Percentiles rank a stretch among this genome's conserved stretches.
These are phyloP conservation scores for Borovskyia barvae DNA, from an alignment of 208 protist species.

Conservation along the genomic window DNA sequence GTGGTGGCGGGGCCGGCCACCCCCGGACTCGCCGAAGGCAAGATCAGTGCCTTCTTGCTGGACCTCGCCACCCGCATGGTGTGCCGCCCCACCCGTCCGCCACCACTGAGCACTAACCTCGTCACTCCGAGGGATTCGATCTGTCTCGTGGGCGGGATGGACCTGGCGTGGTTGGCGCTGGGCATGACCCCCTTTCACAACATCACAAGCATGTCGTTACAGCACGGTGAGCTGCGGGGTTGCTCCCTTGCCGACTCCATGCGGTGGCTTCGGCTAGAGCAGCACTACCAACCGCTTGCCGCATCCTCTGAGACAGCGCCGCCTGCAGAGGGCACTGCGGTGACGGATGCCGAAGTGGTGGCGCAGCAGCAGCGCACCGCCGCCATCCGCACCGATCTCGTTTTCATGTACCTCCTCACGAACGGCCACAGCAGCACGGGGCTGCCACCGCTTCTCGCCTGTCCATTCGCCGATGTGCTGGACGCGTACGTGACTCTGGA, in stretches of 20 bases:
- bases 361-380: slow-evolving; percentile 30
- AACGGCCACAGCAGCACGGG: slow-evolving; percentile 52
- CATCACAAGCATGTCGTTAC: slow-evolving; percentile 57
- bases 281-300: slow-evolving; percentile 21
- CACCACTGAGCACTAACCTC: slow-evolving; percentile 4
- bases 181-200: slow-evolving; percentile 66
- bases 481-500: slow-evolving; percentile 46
- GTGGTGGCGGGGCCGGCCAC: slow-evolving; percentile 52
- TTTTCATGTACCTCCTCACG: slow-evolving; percentile 59
- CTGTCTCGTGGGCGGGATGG: slow-evolving; percentile 58
- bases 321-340: neutral
- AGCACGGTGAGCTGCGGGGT: slow-evolving; percentile 58
- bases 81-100: slow-evolving; percentile 13
- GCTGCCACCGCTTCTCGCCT: slow-evolving; percentile 29
- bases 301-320: neutral
- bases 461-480: slow-evolving; percentile 56
- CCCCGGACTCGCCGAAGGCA: slow-evolving; percentile 62
- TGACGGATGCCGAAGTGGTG: neutral
- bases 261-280: slow-evolving; percentile 63
- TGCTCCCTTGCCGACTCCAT: slow-evolving; percentile 57
- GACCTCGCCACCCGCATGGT: slow-evolving; percentile 64
- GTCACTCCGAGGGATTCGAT: slow-evolving; percentile 50
- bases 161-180: slow-evolving; percentile 57
- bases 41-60: slow-evolving; percentile 69
- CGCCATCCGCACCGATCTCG: slow-evolving; percentile 56